These are phyloP conservation scores for Microstegium vimineum DNA, from an alignment of 176 grass and related monocot genomes.

Conservation along the genomic window DNA sequence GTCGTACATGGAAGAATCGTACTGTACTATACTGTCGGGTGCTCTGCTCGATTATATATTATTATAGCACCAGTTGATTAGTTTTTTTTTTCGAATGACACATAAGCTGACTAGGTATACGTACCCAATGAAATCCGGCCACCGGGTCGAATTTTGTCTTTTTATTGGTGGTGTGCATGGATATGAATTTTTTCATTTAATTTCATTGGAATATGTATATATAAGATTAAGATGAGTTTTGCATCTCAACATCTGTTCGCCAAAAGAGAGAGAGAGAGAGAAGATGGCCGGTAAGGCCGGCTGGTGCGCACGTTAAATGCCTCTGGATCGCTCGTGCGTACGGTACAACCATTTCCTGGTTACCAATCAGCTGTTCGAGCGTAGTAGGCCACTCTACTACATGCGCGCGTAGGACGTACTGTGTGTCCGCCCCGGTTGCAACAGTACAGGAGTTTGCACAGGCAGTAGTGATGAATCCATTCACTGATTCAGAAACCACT, in stretches of 20 bases:
- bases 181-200: neutral
- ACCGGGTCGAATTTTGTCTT: neutral
- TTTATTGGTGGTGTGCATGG: neutral
- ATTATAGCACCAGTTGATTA: no score
- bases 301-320: neutral
- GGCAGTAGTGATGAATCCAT: no score
- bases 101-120: no score
- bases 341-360: neutral
- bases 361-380: neutral
- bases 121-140: neutral
- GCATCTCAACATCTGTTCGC: no score
- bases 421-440: neutral
- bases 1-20: neutral
- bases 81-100: no score
- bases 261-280: no score
- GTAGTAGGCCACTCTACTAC: neutral
- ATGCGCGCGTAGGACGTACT: neutral
- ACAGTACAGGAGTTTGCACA: neutral
- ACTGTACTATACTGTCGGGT: no score
- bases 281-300: neutral
- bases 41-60: no score
- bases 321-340: neutral
- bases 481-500: neutral
- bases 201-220: neutral
- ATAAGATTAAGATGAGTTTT: neutral